Percentiles rank a stretch among this genome's conserved stretches.
Evolutionary conservation across 805 yeast species (phyloP).

Genomic region (Starmera caribaea): DNA sequence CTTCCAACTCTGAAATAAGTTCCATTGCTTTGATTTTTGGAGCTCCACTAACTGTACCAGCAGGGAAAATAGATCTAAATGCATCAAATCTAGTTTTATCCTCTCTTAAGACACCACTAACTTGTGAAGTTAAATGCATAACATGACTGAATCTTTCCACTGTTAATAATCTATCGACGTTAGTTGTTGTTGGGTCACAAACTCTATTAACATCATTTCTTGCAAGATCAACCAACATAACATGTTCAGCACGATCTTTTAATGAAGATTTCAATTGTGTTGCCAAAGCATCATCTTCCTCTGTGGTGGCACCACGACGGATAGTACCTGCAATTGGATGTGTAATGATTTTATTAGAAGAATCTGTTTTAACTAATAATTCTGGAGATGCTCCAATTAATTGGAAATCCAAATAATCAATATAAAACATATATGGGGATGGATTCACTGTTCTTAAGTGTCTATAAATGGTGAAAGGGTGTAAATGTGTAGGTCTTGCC

Average conservation of each 20-base stretch:
- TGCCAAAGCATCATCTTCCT: constrained; percentile 86
- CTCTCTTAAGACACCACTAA: constrained; percentile 77
- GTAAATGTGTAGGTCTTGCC: constrained; percentile 88
- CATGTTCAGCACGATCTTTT: constrained; percentile 96
- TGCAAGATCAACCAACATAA: constrained; percentile 96
- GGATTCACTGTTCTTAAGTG: constrained; percentile 95
- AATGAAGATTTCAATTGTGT: constrained; percentile 58
- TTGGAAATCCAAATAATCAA: constrained; percentile 87
- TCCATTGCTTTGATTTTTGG: constrained; percentile 98
- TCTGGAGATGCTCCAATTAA: constrained; percentile 98
- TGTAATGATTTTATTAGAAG: constrained; percentile 65
- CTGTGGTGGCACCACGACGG: constrained; percentile 78
- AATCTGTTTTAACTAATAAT: constrained; percentile 73
- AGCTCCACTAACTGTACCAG: constrained; percentile 98
- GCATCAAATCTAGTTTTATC: constrained; percentile 94
- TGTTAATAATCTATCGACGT: constrained; percentile 79
- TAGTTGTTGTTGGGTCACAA: constrained; percentile 79
- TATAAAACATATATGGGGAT: constrained; percentile 91
- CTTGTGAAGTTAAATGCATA: constrained; percentile 92
- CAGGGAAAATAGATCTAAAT: constrained; percentile 95
- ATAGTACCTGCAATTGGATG: constrained; percentile 99
- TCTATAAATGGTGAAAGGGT: constrained; percentile 93
- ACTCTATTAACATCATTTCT: constrained; percentile 92
- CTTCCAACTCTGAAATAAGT: constrained; percentile 78
- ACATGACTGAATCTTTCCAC: constrained; percentile 95